Evolutionary conservation across 306 rosid genomes (phyloP).

Genomic region (Ceratonia siliqua): DNA sequence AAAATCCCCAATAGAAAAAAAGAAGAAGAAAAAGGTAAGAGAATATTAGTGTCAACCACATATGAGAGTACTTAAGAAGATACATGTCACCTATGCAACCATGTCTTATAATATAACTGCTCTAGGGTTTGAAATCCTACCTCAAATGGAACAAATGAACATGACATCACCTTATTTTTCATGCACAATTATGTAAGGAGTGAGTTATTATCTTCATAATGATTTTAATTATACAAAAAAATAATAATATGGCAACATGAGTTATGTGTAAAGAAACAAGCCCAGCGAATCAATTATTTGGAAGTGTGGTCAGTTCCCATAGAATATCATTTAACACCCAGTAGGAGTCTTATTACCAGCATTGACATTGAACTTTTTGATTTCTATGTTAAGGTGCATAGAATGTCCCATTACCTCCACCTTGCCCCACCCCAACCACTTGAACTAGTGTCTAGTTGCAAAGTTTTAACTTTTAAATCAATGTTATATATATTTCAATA

Average conservation of each 20-base stretch:
- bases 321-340: background rate
- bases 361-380: conserved; percentile 54
- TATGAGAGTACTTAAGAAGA: background rate
- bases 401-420: no score
- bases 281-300: background rate
- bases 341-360: conserved; percentile 51
- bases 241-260: background rate
- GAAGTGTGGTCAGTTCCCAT: background rate
- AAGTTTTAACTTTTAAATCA: no score
- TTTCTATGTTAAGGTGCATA: conserved; percentile 53
- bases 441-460: no score
- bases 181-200: background rate
- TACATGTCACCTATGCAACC: conserved; percentile 68
- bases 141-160: conserved; percentile 15
- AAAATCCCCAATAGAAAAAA: background rate
- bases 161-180: background rate
- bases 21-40: background rate
- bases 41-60: background rate
- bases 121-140: conserved; percentile 63
- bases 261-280: background rate
- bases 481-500: no score
- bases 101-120: conserved; percentile 60
- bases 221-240: background rate
- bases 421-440: no score
- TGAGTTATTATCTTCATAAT: background rate